These are phyloP conservation scores for Trichoderma afroharzianum DNA, from an alignment of 2,329 filamentous ascomycete species.

Conservation along the genomic window DNA sequence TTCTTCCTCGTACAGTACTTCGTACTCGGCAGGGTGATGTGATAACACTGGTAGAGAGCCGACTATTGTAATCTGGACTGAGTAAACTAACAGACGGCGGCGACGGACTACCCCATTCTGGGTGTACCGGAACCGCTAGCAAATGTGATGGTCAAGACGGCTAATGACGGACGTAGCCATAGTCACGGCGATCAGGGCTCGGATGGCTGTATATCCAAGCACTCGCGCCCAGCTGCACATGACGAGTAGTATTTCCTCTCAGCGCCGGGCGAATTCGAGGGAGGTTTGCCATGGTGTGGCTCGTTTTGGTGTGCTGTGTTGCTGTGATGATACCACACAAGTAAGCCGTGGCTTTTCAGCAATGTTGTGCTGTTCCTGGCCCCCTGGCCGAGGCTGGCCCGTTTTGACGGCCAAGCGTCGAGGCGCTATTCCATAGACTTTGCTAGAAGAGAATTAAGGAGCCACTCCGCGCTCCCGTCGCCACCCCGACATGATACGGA, in stretches of 20 bases:
- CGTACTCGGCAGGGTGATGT: neutral
- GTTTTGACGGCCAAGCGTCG: slow-evolving; percentile 4
- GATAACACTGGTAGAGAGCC: neutral
- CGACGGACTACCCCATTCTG: neutral
- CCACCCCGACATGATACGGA: neutral
- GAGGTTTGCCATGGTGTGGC: neutral
- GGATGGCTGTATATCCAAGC: neutral
- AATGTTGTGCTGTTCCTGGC: slow-evolving; percentile 9
- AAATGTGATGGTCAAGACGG: neutral
- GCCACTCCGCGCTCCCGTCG: slow-evolving; percentile 13
- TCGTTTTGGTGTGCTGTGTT: neutral
- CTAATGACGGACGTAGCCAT: slow-evolving; percentile 7
- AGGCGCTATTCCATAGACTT: slow-evolving; percentile 9
- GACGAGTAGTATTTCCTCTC: neutral
- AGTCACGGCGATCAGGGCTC: neutral
- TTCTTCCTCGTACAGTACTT: neutral
- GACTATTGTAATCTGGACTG: neutral
- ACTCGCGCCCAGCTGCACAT: neutral
- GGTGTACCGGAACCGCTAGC: neutral
- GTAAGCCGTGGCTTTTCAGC: neutral
- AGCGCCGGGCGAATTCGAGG: neutral
- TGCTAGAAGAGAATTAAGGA: slow-evolving; percentile 9
- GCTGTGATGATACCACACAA: slow-evolving; percentile 7
- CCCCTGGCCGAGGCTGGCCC: slow-evolving; percentile 9
- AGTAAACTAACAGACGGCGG: neutral